Base-by-base conservation (phyloP, 2,329 filamentous ascomycete species). In the Cordyceps tenuipes region DNA sequence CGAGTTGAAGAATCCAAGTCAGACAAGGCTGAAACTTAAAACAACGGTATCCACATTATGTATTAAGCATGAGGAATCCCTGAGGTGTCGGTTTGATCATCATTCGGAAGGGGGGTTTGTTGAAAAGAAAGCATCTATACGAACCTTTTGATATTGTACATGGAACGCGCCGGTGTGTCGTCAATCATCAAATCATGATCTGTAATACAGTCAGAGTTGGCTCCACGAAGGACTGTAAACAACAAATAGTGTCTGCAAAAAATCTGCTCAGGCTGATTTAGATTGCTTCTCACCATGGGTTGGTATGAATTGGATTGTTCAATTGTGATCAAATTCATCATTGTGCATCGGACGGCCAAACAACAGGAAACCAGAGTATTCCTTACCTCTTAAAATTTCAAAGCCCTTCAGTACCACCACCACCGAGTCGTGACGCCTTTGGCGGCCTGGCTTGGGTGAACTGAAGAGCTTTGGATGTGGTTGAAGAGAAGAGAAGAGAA, bases 61-160 rank as follows among this genome's bases (percentile, higher is more conserved):
- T 84, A 76, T 85, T 85, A 81, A 79, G 82, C 74, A 83, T 81
- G 82, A 85, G 82, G 82, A 85, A 85, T 85, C 81, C 82, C 81
- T 83, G 68, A 79, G 79, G 79, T 81, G 79, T 82, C 74, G 76
- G 74, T 77, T 78, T 77, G 76, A 77, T 84, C 82, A 85, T 85
- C 82, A 84, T 73, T 68, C 72, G 73, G 71, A 71, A 70, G 58
- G 64, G 68, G 64, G 43, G 55, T 12, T 44, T 48, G 57, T n/a
- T n/a, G n/a, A n/a, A 36, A 60, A 51, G 56, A 43, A 50, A 56
- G 15, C 46, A 44, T 63, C 15, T 50, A 41, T 13, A 76, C 77
- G 50, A 75, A 82, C 80, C 79, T 82, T 82, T 81, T 75, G 57
- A 62, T 62, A 61, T 56, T 63, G 23, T 57, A 53, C 48, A 31